These are phyloP conservation scores for Pleurotus tuber-regium DNA, from an alignment of 768 basidiomycete species.

Conservation along the genomic window DNA sequence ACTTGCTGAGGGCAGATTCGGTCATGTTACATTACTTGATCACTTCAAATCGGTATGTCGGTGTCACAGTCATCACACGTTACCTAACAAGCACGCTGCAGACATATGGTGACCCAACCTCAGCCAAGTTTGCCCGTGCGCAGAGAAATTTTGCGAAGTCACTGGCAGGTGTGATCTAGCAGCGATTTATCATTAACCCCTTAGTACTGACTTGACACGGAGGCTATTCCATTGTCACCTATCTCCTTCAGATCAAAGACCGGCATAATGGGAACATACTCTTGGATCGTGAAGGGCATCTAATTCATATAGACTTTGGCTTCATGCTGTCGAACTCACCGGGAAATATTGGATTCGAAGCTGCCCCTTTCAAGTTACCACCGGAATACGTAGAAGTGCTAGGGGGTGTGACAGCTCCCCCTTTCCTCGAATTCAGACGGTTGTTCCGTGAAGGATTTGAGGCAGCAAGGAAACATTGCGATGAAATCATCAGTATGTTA, in stretches of 20 bases:
- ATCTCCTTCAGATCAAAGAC: constrained; percentile 96
- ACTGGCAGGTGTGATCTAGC: constrained; percentile 57
- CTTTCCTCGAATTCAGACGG: constrained; percentile 80
- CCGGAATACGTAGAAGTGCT: constrained; percentile 95
- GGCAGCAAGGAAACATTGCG: constrained; percentile 91
- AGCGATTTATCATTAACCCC: neutral
- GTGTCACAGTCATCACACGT: neutral
- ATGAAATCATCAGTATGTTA: constrained; percentile 84
- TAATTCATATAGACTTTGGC: constrained; percentile 98
- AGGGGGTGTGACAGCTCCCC: constrained; percentile 75
- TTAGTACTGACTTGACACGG: constrained; percentile 11
- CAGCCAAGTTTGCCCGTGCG: constrained; percentile 84
- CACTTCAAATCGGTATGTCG: constrained; percentile 81
- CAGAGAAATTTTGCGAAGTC: constrained; percentile 95
- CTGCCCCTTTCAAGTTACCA: constrained; percentile 97
- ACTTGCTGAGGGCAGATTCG: constrained; percentile 74
- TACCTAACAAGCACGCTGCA: too few species aligned
- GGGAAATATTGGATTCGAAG: constrained; percentile 97
- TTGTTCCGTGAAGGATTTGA: constrained; percentile 94
- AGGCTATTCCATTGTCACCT: constrained; percentile 96
- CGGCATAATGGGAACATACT: constrained; percentile 98
- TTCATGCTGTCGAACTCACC: constrained; percentile 98
- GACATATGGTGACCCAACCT: constrained; percentile 89
- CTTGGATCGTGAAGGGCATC: constrained; percentile 90
- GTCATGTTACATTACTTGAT: constrained; percentile 87